Evolutionary conservation across 2,329 filamentous ascomycete genomes (phyloP), one percentile per base, ranked within the genome.

Genomic region (Ophiostoma himal-ulmi): DNA sequence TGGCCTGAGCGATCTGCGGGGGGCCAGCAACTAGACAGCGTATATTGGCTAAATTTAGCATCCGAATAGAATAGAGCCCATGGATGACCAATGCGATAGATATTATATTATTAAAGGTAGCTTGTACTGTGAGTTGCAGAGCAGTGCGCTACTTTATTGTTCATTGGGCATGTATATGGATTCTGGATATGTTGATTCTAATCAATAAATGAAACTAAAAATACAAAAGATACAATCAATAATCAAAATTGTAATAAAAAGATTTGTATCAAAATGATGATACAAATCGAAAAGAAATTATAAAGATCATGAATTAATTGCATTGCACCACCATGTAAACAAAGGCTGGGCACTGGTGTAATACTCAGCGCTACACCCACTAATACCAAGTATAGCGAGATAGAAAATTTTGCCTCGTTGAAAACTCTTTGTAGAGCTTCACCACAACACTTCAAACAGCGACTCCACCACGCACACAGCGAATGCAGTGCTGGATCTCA

Each of bases 1-100:
- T 79, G 89, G 87, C 77, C 81, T 99, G 75, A 90, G 91, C 71
- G 94, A 98, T 81, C 81, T 98, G 17, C 73, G 74, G 37, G 75
- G 73, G 4, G 70, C 36, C 3, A 26, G 26, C 10, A 34, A 26
- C 57, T 62, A 62, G 17, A 30, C 52, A 11, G 1, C 22, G 48
- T 22, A 54, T 26, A 34, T 30, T 34, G 5, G 26, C n/a, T 30
- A 30, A 30, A 30, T 2, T 30, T 30, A 30, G 30, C 30, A 30
- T 30, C 30, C 30, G 30, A 30, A 60, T 62, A 62, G 26, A 62
- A 62, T 62, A 62, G 52, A 57, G 8, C 5, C n/a, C 22, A 26
- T 57, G 5, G 17, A 57, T 57, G n/a, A 57, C 30, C 52, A 26
- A n/a, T 48, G 52, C 52, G n/a, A 57, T 57, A 26, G 17, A 48